Base-by-base conservation (phyloP, 2,329 filamentous ascomycete species). In the Aureobasidium lini region DNA sequence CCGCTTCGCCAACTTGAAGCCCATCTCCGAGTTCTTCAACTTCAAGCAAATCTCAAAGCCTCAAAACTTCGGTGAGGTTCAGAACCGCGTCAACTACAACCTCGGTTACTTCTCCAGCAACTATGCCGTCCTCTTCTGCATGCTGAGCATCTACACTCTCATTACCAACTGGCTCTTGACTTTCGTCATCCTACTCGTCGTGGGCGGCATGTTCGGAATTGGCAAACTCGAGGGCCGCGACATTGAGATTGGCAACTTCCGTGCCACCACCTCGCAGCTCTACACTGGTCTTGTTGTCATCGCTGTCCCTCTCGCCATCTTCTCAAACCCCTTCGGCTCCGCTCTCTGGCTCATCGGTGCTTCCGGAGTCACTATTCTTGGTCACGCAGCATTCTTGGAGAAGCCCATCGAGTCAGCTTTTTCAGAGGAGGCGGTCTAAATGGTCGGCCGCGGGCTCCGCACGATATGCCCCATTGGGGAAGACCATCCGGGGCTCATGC, bases 391-490 rank as follows among this genome's bases (percentile, higher is more conserved):
- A 64, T 85, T 97, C 73, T 86, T 97, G 88, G 93, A 97, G 75
- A 96, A 96, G 84, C 93, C 93, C 62, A 96, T 97, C 81, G 94
- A 97, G 86, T 93, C 95, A 92, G 92, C 92, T 96, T 99, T 99
- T 96, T 96, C 93, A 83, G 94, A 95, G 92, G 94, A 99, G 93
- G 93, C 94, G 92, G 94, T 99, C 89, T 99, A 97, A 86, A 84
- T 95, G 92, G 92, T 97, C 94, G 93, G 90, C 93, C 93, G 94
- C 94, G 88, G 94, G 88, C 92, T 96, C 93, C 92, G 79, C 78
- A 82, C 77, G 78, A 79, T 81, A 86, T 88, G 91, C 91, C 71
- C 69, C 69, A 92, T 89, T 92, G 89, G 93, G 93, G 92, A 96
- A 96, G 93, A 96, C 90, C 91, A 94, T 89, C 90, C 83, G 88